These are phyloP conservation scores for Hymenoscyphus fructigenus DNA, from an alignment of 2,329 filamentous ascomycete species.

Conservation along the genomic window DNA sequence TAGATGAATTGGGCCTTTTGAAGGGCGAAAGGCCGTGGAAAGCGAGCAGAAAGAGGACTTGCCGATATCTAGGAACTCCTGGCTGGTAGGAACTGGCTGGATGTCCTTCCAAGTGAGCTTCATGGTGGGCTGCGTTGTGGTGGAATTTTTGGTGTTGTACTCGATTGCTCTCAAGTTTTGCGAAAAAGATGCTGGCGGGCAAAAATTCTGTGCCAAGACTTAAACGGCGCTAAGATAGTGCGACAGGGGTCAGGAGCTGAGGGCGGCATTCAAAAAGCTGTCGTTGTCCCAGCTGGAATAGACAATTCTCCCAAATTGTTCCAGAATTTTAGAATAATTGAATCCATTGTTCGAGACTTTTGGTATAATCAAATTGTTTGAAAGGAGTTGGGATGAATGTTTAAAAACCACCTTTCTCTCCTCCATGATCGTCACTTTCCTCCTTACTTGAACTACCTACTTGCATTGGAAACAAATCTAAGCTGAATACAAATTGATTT, in stretches of 20 bases:
- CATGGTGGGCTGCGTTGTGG: conserved; percentile 43
- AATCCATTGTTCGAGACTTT: neutral
- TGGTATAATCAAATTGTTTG: neutral
- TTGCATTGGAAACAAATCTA: too few species aligned
- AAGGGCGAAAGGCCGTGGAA: too few species aligned
- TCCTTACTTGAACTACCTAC: too few species aligned
- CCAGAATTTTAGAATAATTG: neutral
- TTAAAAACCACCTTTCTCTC: neutral
- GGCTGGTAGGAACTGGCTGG: conserved; percentile 82
- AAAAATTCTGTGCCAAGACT: conserved; percentile 2
- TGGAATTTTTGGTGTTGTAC: neutral
- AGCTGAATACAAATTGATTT: too few species aligned
- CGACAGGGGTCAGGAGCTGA: neutral
- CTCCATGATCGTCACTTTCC: too few species aligned
- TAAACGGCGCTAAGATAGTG: neutral
- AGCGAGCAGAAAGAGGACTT: neutral
- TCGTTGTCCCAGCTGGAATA: too few species aligned
- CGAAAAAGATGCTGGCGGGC: conserved; percentile 1
- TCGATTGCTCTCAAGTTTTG: neutral
- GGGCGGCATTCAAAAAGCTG: neutral
- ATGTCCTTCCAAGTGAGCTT: conserved; percentile 74
- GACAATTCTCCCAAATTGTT: neutral
- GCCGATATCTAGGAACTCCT: conserved; percentile 91
- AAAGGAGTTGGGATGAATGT: neutral
- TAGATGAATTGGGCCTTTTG: neutral